Base-by-base conservation (phyloP, 129 eudicot species). In the Artemisia annua region DNA sequence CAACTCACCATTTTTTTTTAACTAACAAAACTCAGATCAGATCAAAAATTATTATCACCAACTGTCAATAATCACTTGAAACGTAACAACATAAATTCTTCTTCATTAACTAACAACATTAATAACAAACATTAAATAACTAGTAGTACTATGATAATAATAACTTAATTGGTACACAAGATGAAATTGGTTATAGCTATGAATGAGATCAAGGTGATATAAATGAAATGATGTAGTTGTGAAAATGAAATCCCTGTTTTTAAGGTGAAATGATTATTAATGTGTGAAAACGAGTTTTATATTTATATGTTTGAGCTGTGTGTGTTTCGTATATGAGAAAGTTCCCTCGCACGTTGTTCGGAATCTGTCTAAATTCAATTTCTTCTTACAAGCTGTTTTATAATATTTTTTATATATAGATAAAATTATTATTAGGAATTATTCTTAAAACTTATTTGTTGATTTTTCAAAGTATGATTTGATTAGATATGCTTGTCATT, bases 261-360 rank as follows among this genome's bases (percentile, higher is more conserved):
- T 58, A 57, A 63, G 68, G 50, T 13, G 30, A 14, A 11, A 39
- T 57, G 15, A 6, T 35, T 35, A 35, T 35, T 5, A 35, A 35
- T 35, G 43, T 32, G 43, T 35, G 43, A 39, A 39, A 39, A 5
- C 44, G 44, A 39, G 44, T 39, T 39, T 20, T 20, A 5, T 20
- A 5, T 69, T 44, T 13, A 19, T 52, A 69, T 19, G 20, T 46
- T 44, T 70, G 14, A 39, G 44, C 44, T 71, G 75, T 19, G 10
- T 54, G 14, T 51, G 39, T 12, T 11, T 15, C 54, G 66, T 17
- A 43, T 12, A 5, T 51, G 1, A 14, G 17, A 52, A 39, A 75
- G 67, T 75, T 85, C 84, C 74, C 61, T 78, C 84, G 72, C 89
- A 78, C 86, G 89, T 85, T 72, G 86, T 82, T 79, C 77, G 80